Evolutionary conservation across 306 rosid species (phyloP).

Genomic region (Amphicarpaea edgeworthii): DNA sequence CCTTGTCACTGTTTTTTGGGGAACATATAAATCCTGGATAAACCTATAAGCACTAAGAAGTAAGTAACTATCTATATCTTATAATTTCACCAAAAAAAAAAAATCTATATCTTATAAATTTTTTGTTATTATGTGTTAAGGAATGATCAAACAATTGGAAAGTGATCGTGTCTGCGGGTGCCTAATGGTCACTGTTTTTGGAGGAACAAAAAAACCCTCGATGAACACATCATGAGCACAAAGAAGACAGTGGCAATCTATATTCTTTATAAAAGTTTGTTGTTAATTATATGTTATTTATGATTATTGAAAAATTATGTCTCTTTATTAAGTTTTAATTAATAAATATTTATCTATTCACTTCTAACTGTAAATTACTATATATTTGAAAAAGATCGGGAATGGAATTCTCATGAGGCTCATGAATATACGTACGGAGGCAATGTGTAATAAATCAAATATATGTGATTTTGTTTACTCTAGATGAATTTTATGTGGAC

Average conservation of each 20-base stretch:
- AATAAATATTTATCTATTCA: not conserved
- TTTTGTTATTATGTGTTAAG: slow-evolving; percentile 9
- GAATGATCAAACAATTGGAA: slow-evolving; percentile 27
- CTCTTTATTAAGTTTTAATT: not conserved
- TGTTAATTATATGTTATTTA: not conserved
- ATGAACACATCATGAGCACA: too few relatives aligned
- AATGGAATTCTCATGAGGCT: too few relatives aligned
- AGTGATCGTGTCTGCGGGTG: slow-evolving; percentile 31
- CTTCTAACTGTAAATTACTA: not conserved
- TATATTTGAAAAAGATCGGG: not conserved
- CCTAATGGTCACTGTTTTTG: slow-evolving; percentile 15
- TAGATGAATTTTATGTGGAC: too few relatives aligned
- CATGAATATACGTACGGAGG: too few relatives aligned
- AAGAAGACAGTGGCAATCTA: too few relatives aligned
- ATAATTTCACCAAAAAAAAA: too few relatives aligned
- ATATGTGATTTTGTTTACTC: too few relatives aligned
- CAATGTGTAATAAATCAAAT: too few relatives aligned
- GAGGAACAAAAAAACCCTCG: not conserved
- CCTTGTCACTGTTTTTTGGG: slow-evolving; percentile 2
- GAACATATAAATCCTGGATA: not conserved
- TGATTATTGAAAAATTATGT: not conserved
- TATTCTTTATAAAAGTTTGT: not conserved
- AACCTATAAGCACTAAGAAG: not conserved
- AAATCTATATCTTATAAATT: too few relatives aligned
- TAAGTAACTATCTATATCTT: not conserved